Conservation (phyloP, 2,329 filamentous ascomycete genomes). For the Thielaviopsis musarum region DNA sequence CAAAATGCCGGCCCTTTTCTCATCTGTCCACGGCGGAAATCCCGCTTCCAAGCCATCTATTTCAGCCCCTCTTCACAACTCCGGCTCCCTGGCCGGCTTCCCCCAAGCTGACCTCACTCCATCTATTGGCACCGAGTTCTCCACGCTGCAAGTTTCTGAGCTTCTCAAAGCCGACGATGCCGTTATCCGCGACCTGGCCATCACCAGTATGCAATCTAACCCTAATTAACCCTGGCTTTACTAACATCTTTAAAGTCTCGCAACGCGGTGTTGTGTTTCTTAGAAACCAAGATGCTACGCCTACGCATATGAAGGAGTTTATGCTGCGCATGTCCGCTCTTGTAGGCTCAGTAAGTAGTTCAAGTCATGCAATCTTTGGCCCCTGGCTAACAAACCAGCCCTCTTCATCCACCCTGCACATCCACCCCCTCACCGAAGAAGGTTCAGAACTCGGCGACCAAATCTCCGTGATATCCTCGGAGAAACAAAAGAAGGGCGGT, state of each 20-base stretch:
- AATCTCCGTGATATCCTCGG: constrained; percentile 38
- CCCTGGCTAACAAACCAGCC: constrained; percentile 25
- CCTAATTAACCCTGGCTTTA: neutral
- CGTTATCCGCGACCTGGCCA: constrained; percentile 41
- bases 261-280: constrained; percentile 49
- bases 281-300: constrained; percentile 38
- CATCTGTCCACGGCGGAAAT: constrained; percentile 5
- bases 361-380: neutral
- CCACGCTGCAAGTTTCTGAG: constrained; percentile 29
- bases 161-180: constrained; percentile 36
- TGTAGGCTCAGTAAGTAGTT: constrained; percentile 23
- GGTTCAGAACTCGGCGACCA: constrained; percentile 37
- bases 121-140: constrained; percentile 37
- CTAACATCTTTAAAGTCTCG: constrained; percentile 29
- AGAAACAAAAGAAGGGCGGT: constrained; percentile 37
- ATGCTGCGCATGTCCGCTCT: constrained; percentile 42
- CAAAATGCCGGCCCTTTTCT: constrained; percentile 5
- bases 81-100: constrained; percentile 26
- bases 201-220: constrained; percentile 29
- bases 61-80: constrained; percentile 18
- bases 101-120: constrained; percentile 34
- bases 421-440: constrained; percentile 41
- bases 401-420: constrained; percentile 37
- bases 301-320: constrained; percentile 43
- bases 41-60: constrained; percentile 3